A percentile compares a stretch with the other conserved stretches of the same genome.
These are phyloP conservation scores for Cucumis hystrix DNA, from an alignment of 306 rosid species.

Conservation along the genomic window DNA sequence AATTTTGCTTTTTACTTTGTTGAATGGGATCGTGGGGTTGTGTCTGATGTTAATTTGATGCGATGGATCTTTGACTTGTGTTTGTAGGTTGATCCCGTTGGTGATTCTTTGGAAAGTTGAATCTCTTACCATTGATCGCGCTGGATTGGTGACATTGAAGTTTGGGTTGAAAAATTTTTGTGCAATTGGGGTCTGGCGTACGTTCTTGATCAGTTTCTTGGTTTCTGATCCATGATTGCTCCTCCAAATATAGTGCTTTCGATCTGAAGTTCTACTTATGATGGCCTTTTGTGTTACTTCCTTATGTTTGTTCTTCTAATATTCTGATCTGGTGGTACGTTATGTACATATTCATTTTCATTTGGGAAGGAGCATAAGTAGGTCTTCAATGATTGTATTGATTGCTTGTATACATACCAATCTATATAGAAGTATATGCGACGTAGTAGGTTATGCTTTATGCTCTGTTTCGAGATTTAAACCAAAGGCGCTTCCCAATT, in stretches of 20 bases:
- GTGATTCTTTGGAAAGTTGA: conserved; percentile 8
- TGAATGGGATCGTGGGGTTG: background rate
- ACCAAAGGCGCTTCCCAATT: conserved; percentile 18
- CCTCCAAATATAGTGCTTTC: background rate
- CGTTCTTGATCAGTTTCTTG: background rate
- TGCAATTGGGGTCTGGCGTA: background rate
- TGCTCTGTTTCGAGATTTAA: conserved; percentile 33
- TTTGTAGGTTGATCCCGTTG: conserved; percentile 35
- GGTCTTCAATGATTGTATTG: conserved; percentile 38
- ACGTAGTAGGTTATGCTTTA: conserved; percentile 32
- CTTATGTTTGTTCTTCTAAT: background rate
- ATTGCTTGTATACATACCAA: conserved; percentile 22
- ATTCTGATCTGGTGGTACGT: conserved; percentile 14
- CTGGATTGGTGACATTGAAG: background rate
- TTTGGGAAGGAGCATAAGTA: conserved; percentile 26
- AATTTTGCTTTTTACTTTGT: background rate
- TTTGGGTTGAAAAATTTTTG: background rate
- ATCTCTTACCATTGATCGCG: conserved; percentile 10
- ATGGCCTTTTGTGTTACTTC: conserved; percentile 8
- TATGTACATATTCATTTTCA: conserved; percentile 8
- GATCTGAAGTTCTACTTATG: conserved; percentile 12
- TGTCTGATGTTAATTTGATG: conserved; percentile 11
- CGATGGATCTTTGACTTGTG: conserved; percentile 24
- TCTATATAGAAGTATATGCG: conserved; percentile 20
- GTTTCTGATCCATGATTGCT: conserved; percentile 17